phyloP scores from a whole-genome alignment of 805 yeast species.

The Zygotorulaspora sp. region DNA sequence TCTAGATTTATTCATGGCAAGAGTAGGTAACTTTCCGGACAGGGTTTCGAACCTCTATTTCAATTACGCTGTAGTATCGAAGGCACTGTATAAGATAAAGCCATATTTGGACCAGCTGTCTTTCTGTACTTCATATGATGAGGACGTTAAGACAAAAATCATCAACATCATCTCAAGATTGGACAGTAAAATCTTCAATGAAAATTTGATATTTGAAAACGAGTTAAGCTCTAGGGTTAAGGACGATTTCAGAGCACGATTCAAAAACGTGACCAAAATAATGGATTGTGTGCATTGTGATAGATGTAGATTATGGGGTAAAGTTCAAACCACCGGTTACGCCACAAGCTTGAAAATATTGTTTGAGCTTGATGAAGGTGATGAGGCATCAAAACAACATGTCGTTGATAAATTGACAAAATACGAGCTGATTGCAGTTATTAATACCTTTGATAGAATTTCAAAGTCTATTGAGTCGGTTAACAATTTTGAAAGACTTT shows the following conservation, averaged over 20 bases:
- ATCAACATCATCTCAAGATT: slow-evolving; percentile 37
- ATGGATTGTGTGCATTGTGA: slow-evolving; percentile 99
- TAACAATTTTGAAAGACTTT: slow-evolving; percentile 60
- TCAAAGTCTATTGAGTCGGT: slow-evolving; percentile 79
- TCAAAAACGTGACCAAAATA: slow-evolving; percentile 81
- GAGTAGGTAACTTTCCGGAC: slow-evolving; percentile 88
- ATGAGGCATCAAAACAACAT: slow-evolving; percentile 40
- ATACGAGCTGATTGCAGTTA: slow-evolving; percentile 81
- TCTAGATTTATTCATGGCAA: slow-evolving; percentile 71
- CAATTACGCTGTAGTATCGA: slow-evolving; percentile 82
- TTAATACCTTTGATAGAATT: slow-evolving; percentile 89
- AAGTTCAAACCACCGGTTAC: slow-evolving; percentile 93
- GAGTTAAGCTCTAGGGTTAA: slow-evolving; percentile 51
- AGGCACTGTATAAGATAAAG: slow-evolving; percentile 68
- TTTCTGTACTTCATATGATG: slow-evolving; percentile 45
- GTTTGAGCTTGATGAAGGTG: slow-evolving; percentile 60
- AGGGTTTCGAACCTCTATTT: slow-evolving; percentile 85
- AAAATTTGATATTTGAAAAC: slow-evolving; percentile 46
- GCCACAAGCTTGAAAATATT: slow-evolving; percentile 92
- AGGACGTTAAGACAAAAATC: slow-evolving; percentile 43
- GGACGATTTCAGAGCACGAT: slow-evolving; percentile 79
- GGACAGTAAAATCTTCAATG: slow-evolving; percentile 44
- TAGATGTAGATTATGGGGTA: slow-evolving; percentile 97
- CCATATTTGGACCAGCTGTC: slow-evolving; percentile 48
- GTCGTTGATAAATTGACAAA: slow-evolving; percentile 60